Evolutionary conservation across 306 rosid species (phyloP).

Genomic region (Arachis hypogaea): DNA sequence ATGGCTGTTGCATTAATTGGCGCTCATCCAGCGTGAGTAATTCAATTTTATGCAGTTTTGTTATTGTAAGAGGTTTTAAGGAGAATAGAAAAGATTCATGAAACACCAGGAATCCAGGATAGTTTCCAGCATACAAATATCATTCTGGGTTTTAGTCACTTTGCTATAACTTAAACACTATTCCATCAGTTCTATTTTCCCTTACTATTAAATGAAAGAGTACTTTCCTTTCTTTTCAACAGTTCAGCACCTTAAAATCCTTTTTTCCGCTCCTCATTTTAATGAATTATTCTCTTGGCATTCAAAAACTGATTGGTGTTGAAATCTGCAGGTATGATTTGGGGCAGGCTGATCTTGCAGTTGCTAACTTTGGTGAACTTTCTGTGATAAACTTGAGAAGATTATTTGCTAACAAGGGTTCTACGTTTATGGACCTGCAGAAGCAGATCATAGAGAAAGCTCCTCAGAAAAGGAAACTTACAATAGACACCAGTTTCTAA

Average conservation of each 20-base stretch:
- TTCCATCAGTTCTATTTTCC: not conserved
- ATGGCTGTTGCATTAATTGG: conserved; percentile 96
- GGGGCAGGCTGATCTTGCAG: conserved; percentile 97
- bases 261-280: not conserved
- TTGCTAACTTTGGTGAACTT: conserved; percentile 83
- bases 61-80: conserved; percentile 6
- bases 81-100: conserved; percentile 13
- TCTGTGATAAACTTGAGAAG: conserved; percentile 95
- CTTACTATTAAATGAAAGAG: conserved; percentile 4
- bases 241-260: not conserved
- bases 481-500: conserved; percentile 83
- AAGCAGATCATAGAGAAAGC: conserved; percentile 75
- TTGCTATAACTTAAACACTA: not conserved
- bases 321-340: conserved; percentile 74
- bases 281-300: conserved; percentile 21
- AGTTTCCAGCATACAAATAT: too few species aligned
- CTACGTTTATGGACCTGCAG: conserved; percentile 90
- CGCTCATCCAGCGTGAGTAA: conserved; percentile 84
- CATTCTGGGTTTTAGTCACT: not conserved
- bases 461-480: conserved; percentile 85
- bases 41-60: conserved; percentile 11
- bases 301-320: conserved; percentile 38
- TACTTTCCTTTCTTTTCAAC: conserved; percentile 14
- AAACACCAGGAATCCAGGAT: too few species aligned
- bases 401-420: conserved; percentile 88